Evolutionary conservation across 345 rosid genomes (phyloP), one percentile per base, ranked within the genome.

Genomic region (Sisymbrium irio): DNA sequence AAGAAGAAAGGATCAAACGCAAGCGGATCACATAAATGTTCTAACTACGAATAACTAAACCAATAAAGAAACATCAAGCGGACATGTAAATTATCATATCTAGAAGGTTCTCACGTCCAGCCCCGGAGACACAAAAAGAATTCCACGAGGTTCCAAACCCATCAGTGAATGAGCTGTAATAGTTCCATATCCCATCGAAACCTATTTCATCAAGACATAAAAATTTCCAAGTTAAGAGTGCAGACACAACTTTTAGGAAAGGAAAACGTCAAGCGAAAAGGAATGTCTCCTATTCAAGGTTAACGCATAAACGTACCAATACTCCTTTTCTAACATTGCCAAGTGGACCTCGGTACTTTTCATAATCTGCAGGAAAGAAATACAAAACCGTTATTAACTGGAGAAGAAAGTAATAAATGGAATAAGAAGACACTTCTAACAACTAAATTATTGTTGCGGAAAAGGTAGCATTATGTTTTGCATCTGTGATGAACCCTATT

Each of bases 261-360:
- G 10, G 18, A 49, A 50, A 22, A 32, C 55, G 0, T 33, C 17
- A 47, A 47, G 22, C 9, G 32, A n/a, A 32, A 77, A 63, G 39
- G 18, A 20, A 61, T 61, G 42, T 58, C 28, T 36, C 18, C 42
- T 55, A 11, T 41, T 53, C 63, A 58, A 28, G 65, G 36, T 58
- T 58, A 18, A 58, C 14, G 0, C 19, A 45, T 20, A 59, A 62
- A 74, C 87, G 46, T 87, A 95, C 99, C 97, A 95, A 82, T 35
- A 95, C 97, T 82, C 99, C 99, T 88, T 95, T 95, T 80, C 99
- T 85, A 49, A 95, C 96, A 83, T 95, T 92, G 62, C 97, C 97
- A 64, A 95, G 97, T 33, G 85, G 84, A 47, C 99, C 99, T 57
- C 97, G 80, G 76, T 81, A 78, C 79, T 92, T 95, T 75, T 79